Evolutionary conservation across 2,329 filamentous ascomycete genomes (phyloP).

Genomic region (Hypocreales sp.): DNA sequence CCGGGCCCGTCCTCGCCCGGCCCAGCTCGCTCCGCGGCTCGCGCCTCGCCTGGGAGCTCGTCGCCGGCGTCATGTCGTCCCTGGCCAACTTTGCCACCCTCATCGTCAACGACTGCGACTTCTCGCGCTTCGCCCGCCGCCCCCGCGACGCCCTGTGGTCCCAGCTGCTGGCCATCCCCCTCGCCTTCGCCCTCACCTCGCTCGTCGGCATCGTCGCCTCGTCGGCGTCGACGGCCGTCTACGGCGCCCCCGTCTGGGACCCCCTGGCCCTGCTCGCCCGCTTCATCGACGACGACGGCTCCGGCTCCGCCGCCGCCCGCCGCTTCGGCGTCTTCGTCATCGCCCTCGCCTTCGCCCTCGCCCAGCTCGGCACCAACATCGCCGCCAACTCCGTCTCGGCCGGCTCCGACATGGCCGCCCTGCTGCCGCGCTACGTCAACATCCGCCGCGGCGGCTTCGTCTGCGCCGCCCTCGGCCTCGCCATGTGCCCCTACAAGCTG

Average conservation of each 20-base stretch:
- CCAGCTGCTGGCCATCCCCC: slow-evolving; percentile 59
- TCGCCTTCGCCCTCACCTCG: slow-evolving; percentile 61
- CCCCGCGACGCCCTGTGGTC: slow-evolving; percentile 67
- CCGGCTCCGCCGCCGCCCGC: slow-evolving; percentile 51
- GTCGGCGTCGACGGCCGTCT: slow-evolving; percentile 55
- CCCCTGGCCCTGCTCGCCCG: slow-evolving; percentile 50
- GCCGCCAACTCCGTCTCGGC: slow-evolving; percentile 76
- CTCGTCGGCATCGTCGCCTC: slow-evolving; percentile 74
- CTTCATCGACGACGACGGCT: slow-evolving; percentile 54
- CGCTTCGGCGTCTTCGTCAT: slow-evolving; percentile 67
- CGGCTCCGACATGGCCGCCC: slow-evolving; percentile 67
- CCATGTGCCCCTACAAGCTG: slow-evolving; percentile 78
- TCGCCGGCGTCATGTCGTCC: slow-evolving; percentile 75
- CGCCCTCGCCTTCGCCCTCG: slow-evolving; percentile 54
- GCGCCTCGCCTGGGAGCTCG: slow-evolving; percentile 63
- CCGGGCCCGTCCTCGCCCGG: slow-evolving; percentile 70
- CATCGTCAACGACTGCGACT: slow-evolving; percentile 72
- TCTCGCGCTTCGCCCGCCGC: slow-evolving; percentile 66
- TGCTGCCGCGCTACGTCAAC: slow-evolving; percentile 65
- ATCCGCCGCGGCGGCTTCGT: slow-evolving; percentile 82
- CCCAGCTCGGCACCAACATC: slow-evolving; percentile 76
- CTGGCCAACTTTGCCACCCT: slow-evolving; percentile 86
- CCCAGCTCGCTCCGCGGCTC: slow-evolving; percentile 46
- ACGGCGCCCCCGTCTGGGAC: slow-evolving; percentile 55
- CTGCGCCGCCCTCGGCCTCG: slow-evolving; percentile 63